A percentile compares a stretch with the other conserved stretches of the same genome.
phyloP scores from a whole-genome alignment of 129 eudicot species.

The Apium graveolens region DNA sequence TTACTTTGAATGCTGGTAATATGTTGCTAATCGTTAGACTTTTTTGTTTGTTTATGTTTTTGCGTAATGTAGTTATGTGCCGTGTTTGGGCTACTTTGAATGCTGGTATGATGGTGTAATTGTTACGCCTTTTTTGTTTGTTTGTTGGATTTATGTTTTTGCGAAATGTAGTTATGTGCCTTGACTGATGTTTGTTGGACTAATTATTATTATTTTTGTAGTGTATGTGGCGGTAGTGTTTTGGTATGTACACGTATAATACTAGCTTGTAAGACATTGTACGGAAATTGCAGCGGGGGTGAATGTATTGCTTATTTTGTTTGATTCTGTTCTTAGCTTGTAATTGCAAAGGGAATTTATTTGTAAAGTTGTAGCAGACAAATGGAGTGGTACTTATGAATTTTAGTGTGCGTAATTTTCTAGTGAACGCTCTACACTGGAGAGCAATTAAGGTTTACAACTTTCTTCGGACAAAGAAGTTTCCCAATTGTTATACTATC shows the following conservation, averaged over 20 bases:
- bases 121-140: not conserved
- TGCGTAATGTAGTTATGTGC: too few species aligned
- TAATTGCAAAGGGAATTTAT: not conserved
- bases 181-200: not conserved
- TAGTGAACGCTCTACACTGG: not conserved
- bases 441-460: not conserved
- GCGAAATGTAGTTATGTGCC: not conserved
- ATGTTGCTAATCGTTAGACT: constrained; percentile 1
- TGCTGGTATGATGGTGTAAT: constrained; percentile 39
- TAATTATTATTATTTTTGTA: not conserved
- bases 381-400: not conserved
- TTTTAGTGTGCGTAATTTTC: not conserved
- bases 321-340: not conserved
- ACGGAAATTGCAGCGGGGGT: not conserved
- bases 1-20: constrained; percentile 78
- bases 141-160: too few species aligned
- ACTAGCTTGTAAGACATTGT: not conserved
- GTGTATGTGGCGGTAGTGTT: not conserved
- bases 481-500: not conserved
- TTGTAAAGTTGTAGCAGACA: not conserved
- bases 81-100: constrained; percentile 86
- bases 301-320: not conserved
- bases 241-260: not conserved
- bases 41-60: not conserved
- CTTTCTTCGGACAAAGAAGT: not conserved